A percentile compares a stretch with the other conserved stretches of the same genome.
These are phyloP conservation scores for Botrytis byssoidea DNA, from an alignment of 2,329 filamentous ascomycete species.

Conservation along the genomic window DNA sequence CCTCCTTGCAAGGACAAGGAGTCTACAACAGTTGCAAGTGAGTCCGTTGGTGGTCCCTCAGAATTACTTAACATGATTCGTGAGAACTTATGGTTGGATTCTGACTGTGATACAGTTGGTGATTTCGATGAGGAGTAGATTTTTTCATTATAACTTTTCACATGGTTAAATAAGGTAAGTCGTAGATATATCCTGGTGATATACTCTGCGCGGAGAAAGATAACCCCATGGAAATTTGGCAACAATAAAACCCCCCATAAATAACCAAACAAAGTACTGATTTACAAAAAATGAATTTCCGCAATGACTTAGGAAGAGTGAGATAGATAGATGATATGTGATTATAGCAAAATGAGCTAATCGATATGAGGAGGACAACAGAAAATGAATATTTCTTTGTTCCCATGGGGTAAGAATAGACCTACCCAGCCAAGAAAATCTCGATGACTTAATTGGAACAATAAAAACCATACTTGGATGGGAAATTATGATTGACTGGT, in stretches of 20 bases:
- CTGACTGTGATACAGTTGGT: neutral
- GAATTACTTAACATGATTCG: neutral
- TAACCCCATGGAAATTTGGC: neutral
- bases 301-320: neutral
- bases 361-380: neutral
- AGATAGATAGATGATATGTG: neutral
- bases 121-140: neutral
- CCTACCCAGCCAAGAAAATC: neutral
- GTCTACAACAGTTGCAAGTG: too few relatives aligned
- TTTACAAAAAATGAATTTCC: neutral
- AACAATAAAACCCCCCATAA: neutral
- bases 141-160: neutral
- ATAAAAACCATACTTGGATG: neutral
- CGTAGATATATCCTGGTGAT: neutral
- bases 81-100: neutral
- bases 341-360: neutral
- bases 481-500: neutral
- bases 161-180: constrained; percentile 1
- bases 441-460: neutral
- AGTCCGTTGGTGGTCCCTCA: neutral
- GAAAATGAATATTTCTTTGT: neutral
- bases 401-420: neutral
- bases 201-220: neutral
- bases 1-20: neutral
- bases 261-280: neutral